These are phyloP conservation scores for Aspergillus funiculosus DNA, from an alignment of 495 filamentous ascomycete genomes.

Conservation along the genomic window DNA sequence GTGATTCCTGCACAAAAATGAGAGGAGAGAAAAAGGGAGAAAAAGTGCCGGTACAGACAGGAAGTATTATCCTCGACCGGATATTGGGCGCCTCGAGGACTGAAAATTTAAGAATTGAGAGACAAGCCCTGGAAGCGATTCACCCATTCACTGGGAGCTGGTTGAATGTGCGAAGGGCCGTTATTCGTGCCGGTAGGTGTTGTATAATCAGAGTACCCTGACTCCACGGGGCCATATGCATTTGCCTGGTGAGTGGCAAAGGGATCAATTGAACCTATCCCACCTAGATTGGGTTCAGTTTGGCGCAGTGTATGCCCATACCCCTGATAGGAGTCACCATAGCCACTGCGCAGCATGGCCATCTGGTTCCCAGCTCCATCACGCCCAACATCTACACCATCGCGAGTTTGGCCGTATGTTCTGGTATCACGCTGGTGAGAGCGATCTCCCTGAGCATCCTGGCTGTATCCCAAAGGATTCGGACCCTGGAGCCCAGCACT, in stretches of 20 bases:
- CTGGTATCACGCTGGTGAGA: conserved; percentile 33
- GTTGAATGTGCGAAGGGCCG: conserved; percentile 32
- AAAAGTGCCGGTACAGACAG: not conserved
- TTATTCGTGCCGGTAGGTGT: conserved; percentile 19
- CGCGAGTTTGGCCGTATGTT: conserved; percentile 26
- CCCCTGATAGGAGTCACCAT: conserved; percentile 35
- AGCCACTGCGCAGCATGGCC: conserved; percentile 32
- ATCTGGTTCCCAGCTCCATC: conserved; percentile 31
- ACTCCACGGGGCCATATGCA: conserved; percentile 31
- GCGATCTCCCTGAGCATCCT: conserved; percentile 31
- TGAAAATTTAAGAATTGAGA: conserved; percentile 37
- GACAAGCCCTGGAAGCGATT: conserved; percentile 48
- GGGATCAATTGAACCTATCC: conserved; percentile 29
- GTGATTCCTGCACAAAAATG: not conserved
- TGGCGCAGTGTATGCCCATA: conserved; percentile 31
- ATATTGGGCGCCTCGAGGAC: not conserved
- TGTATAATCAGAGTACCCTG: conserved; percentile 33
- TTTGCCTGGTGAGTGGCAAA: conserved; percentile 33
- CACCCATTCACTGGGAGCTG: conserved; percentile 40
- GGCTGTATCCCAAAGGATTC: conserved; percentile 32
- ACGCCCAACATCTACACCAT: conserved; percentile 26
- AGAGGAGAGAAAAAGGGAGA: conserved; percentile 8
- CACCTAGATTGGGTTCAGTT: conserved; percentile 22
- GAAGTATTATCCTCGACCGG: too few species aligned
- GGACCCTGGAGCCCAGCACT: conserved; percentile 56